Conservation (phyloP, 345 rosid genomes). For the Passiflora organensis region DNA sequence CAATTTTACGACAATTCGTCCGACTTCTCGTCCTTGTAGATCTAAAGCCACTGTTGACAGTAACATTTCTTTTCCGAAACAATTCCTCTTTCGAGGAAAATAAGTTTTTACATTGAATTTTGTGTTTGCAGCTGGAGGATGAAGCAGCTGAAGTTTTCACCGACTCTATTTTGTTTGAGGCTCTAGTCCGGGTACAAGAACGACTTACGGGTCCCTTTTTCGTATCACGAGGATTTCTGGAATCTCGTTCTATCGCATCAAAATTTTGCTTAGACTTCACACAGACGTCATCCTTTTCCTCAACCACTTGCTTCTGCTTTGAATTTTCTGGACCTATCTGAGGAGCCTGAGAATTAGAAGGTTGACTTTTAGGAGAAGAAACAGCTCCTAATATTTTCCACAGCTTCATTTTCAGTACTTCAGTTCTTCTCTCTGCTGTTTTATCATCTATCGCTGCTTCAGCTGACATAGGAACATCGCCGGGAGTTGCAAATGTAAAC, state of each 20-base stretch:
- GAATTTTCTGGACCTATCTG: constrained; percentile 31
- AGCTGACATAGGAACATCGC: constrained; percentile 29
- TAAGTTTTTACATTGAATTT: constrained; percentile 51
- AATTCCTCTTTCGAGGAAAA: no score
- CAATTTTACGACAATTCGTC: constrained; percentile 30
- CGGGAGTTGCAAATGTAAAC: constrained; percentile 39
- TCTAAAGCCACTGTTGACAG: constrained; percentile 27
- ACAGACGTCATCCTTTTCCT: constrained; percentile 24
- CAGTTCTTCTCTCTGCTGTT: constrained; percentile 39
- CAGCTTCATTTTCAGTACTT: constrained; percentile 69
- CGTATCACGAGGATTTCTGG: constrained; percentile 49
- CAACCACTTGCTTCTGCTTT: constrained; percentile 28
- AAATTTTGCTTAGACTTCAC: constrained; percentile 45
- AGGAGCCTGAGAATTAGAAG: constrained; percentile 34
- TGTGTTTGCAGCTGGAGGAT: constrained; percentile 32
- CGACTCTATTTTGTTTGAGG: constrained; percentile 28
- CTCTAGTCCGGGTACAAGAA: constrained; percentile 44
- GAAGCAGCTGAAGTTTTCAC: constrained; percentile 27
- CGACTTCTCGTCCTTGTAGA: constrained; percentile 33
- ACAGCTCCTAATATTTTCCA: constrained; percentile 64
- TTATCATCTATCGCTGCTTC: constrained; percentile 30
- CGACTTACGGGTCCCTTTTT: constrained; percentile 55
- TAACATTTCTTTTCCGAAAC: constrained; percentile 25
- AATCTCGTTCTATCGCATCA: constrained; percentile 77
- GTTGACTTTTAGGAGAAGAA: constrained; percentile 56